Conservation (phyloP, 768 basidiomycete species). For the Leccinellum albellum region DNA sequence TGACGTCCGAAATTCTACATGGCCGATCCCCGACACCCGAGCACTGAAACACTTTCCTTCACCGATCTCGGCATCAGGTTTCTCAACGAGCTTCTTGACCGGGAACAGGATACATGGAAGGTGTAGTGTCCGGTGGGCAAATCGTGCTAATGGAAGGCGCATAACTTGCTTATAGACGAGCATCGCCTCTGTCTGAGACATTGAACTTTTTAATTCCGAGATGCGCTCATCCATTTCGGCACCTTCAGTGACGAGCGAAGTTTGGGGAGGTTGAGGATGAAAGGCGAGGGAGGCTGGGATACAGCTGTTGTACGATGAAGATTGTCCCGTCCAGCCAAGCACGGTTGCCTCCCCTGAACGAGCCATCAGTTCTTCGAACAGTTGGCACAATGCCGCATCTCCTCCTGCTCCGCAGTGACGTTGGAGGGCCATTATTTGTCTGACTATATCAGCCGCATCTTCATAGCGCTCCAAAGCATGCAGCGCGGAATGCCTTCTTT, state of each 20-base stretch:
- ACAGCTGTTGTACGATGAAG: constrained; percentile 14
- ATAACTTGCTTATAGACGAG: background rate
- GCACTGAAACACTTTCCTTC: background rate
- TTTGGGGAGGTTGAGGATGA: background rate
- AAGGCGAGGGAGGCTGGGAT: constrained; percentile 1
- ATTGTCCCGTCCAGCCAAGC: constrained; percentile 4
- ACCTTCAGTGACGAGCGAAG: background rate
- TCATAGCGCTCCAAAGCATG: background rate
- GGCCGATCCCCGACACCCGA: background rate
- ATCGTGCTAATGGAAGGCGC: background rate
- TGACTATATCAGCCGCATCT: background rate
- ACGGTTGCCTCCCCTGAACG: background rate
- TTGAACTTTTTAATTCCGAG: background rate
- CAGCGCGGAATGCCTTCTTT: background rate
- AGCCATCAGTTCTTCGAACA: background rate
- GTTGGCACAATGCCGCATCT: background rate
- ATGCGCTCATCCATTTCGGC: background rate
- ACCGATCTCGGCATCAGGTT: background rate
- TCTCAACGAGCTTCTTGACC: background rate
- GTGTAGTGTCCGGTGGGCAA: background rate
- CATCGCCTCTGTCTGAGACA: background rate
- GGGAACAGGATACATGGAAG: constrained; percentile 11
- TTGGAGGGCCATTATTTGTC: background rate
- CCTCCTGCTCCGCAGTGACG: too few relatives aligned
- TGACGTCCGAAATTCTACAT: constrained; percentile 1